A percentile compares a stretch with the other conserved stretches of the same genome.
These are phyloP conservation scores for Colletotrichum echinochloae DNA, from an alignment of 2,329 filamentous ascomycete genomes.

Conservation along the genomic window DNA sequence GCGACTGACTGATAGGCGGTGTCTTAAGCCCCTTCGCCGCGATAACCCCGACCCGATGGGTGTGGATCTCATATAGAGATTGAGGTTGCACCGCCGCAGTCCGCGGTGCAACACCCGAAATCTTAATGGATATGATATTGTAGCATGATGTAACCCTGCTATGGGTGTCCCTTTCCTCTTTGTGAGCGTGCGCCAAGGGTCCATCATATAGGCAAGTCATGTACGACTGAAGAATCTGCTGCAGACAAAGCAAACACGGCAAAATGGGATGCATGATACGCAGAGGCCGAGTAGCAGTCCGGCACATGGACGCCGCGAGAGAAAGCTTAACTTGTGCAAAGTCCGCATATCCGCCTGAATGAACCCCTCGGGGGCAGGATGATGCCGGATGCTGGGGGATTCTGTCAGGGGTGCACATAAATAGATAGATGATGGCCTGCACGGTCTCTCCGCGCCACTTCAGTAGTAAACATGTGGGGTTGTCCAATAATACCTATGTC, in stretches of 20 bases:
- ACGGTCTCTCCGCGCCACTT: slow-evolving; percentile 4
- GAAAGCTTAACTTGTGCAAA: slow-evolving; percentile 5
- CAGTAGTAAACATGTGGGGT: neutral
- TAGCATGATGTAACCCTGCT: slow-evolving; percentile 1
- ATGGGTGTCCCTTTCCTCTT: neutral
- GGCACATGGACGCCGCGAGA: neutral
- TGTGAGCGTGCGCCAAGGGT: no score
- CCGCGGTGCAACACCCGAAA: no score
- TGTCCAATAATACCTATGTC: neutral
- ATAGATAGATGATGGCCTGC: slow-evolving; percentile 21
- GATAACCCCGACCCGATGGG: neutral
- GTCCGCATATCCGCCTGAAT: neutral
- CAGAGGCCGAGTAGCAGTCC: neutral
- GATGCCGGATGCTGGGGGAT: neutral
- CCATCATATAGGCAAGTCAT: neutral
- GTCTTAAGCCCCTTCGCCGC: neutral
- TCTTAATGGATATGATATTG: neutral
- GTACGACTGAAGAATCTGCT: neutral
- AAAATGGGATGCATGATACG: neutral
- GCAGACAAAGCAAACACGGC: neutral
- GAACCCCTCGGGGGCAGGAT: neutral
- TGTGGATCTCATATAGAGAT: neutral
- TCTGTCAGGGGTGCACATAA: slow-evolving; percentile 4
- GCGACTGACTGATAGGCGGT: neutral
- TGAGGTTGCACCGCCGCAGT: neutral